Evolutionary conservation across 352 stramenopile species (phyloP), one percentile per base, ranked within the genome.

Genomic region (Phytophthora sansomeana): DNA sequence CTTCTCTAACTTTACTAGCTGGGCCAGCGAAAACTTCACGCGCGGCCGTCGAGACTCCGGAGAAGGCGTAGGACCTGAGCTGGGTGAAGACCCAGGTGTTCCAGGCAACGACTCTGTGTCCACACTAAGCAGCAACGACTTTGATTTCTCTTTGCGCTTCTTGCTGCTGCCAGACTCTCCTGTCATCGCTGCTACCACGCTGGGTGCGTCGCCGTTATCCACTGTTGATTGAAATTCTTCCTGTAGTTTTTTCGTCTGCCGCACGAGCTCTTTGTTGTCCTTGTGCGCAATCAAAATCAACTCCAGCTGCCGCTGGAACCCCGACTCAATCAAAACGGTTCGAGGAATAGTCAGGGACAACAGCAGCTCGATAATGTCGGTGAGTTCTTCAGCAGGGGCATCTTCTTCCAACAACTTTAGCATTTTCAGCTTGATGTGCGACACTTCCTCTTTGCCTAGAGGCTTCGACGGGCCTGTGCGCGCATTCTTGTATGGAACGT

Each of bases 201-300:
- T 58, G 9, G 69, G 69, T 51, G 63, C 30, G 47, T 83, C 74
- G 24, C 72, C 71, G 58, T 72, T 80, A 39, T 91, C 82, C 47
- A 91, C 77, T 57, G 93, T 89, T n/a, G 66, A 74, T 47, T 90
- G 82, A 66, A 92, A 93, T 41, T 92, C 83, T 43, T 96, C 87
- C 52, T 90, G 68, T 21, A 96, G 63, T 48, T 89, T 90, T 55
- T 84, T 92, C 11, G 87, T 92, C 50, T 93, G 83, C 35, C 85
- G 85, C 28, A 94, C 83, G 39, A 96, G 72, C 53, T 96, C 87
- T 68, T 93, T 93, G 80, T 94, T 93, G 69, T 96, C 85, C 42
- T 93, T 90, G 61, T 94, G 83, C 10, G 85, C 84, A 49, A 93
- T 90, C 21, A 91, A 54, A 33, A 93, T 74, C 29, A 94, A 74